phyloP scores from a whole-genome alignment of 345 rosid genomes.

The Salix viminalis region DNA sequence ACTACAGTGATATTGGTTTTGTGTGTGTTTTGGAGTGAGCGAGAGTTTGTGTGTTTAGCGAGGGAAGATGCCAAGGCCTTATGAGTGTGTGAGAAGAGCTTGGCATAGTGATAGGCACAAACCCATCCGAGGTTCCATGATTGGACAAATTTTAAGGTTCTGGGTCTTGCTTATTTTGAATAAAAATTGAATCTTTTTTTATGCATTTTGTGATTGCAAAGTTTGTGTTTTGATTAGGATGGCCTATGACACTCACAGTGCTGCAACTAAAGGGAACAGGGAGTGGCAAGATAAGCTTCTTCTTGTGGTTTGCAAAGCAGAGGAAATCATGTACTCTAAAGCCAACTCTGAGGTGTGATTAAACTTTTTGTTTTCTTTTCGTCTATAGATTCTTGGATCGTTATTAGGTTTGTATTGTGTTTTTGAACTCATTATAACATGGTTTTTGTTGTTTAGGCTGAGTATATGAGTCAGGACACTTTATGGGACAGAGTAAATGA shows the following conservation, averaged over 20 bases:
- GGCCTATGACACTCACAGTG: constrained; percentile 54
- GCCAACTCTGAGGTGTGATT: constrained; percentile 84
- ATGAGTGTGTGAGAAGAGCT: constrained; percentile 87
- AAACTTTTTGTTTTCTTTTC: constrained; percentile 1
- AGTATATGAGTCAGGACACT: constrained; percentile 67
- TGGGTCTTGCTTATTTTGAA: constrained; percentile 20
- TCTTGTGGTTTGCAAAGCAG: constrained; percentile 71
- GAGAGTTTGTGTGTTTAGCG: background rate
- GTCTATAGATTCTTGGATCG: constrained; percentile 17
- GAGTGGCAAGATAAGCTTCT: constrained; percentile 95
- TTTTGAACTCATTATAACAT: background rate
- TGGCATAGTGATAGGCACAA: constrained; percentile 98
- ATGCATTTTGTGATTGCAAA: constrained; percentile 17
- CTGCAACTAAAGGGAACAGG: constrained; percentile 67
- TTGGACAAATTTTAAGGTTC: constrained; percentile 92
- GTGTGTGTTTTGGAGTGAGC: background rate
- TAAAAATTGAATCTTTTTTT: constrained; percentile 5
- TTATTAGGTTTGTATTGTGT: constrained; percentile 2
- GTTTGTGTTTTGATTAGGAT: constrained; percentile 52
- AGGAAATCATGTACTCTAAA: constrained; percentile 96
- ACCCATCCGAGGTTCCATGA: constrained; percentile 79
- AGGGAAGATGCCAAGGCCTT: constrained; percentile 83
- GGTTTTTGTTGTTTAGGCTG: constrained; percentile 44
- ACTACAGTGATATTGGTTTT: background rate
- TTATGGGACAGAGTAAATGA: constrained; percentile 91